Conservation (phyloP, 495 filamentous ascomycete genomes). For the Penicillium parvum region DNA sequence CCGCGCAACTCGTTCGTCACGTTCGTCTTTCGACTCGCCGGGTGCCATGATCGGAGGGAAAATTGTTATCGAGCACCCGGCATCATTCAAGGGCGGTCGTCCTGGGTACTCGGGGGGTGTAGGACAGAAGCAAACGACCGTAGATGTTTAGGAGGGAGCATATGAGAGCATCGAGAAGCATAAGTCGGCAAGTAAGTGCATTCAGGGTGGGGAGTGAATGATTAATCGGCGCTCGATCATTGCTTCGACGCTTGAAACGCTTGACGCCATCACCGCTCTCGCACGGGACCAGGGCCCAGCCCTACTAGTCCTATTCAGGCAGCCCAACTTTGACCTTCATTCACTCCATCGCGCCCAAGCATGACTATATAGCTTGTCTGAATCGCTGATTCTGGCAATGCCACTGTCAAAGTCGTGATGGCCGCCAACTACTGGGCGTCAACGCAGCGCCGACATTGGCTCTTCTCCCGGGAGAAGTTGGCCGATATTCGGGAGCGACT, state of each 20-base stretch:
- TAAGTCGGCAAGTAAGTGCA: too few relatives aligned
- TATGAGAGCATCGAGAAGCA: constrained; percentile 7
- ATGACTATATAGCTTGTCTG: constrained; percentile 1
- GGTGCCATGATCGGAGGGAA: constrained; percentile 39
- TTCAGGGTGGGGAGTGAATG: constrained; percentile 17
- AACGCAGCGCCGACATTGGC: constrained; percentile 84
- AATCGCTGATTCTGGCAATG: not conserved
- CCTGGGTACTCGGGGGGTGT: constrained; percentile 2
- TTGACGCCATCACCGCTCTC: constrained; percentile 30
- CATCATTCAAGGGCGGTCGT: constrained; percentile 32
- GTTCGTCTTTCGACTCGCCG: constrained; percentile 64
- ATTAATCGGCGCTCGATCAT: constrained; percentile 38
- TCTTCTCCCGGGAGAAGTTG: constrained; percentile 76
- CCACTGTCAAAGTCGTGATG: constrained; percentile 47
- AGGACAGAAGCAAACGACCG: too few relatives aligned
- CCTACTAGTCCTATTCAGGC: constrained; percentile 37
- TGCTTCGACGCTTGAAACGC: constrained; percentile 34
- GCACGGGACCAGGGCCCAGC: constrained; percentile 36
- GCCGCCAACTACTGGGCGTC: constrained; percentile 97
- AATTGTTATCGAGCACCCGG: constrained; percentile 38
- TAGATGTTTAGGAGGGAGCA: constrained; percentile 1
- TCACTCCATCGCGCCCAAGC: not conserved
- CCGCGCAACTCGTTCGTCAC: constrained; percentile 70
- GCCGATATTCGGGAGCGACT: constrained; percentile 66
- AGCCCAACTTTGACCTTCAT: constrained; percentile 6